These are phyloP conservation scores for Podospora tetraspora DNA, from an alignment of 495 filamentous ascomycete genomes.

Conservation along the genomic window DNA sequence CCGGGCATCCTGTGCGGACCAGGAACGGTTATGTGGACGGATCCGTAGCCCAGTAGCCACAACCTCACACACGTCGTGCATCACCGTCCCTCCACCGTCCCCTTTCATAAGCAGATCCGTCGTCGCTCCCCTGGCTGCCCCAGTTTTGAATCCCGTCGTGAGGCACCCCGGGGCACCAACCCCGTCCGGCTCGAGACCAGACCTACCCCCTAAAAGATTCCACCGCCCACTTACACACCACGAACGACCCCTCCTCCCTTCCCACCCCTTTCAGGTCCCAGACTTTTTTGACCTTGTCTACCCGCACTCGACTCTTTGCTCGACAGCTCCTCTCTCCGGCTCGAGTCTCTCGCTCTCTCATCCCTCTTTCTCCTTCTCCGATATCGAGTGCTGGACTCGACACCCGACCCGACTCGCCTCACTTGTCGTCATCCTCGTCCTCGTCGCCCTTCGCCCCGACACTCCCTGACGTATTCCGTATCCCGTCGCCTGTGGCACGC, in stretches of 20 bases:
- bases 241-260: constrained; percentile 17
- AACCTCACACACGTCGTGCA: constrained; percentile 29
- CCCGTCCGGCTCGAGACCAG: background rate
- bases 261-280: constrained; percentile 10
- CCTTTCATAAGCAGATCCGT: constrained; percentile 22
- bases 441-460: background rate
- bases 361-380: background rate
- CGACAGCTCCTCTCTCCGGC: background rate
- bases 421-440: background rate
- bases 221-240: constrained; percentile 21
- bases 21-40: constrained; percentile 8
- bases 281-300: constrained; percentile 2
- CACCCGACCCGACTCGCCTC: background rate
- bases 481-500: constrained; percentile 9
- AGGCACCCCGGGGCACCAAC: background rate
- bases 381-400: background rate
- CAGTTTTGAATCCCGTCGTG: constrained; percentile 2
- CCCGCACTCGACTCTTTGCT: constrained; percentile 4
- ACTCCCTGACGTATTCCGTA: background rate
- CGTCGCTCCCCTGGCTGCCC: constrained; percentile 10
- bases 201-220: constrained; percentile 23
- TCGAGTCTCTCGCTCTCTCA: constrained; percentile 1
- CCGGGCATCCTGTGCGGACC: constrained; percentile 23
- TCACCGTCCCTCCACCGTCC: constrained; percentile 25
- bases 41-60: constrained; percentile 25